Evolutionary conservation across 257 asterid genomes (phyloP), one percentile per base, ranked within the genome.

Genomic region (Mitragyna speciosa): DNA sequence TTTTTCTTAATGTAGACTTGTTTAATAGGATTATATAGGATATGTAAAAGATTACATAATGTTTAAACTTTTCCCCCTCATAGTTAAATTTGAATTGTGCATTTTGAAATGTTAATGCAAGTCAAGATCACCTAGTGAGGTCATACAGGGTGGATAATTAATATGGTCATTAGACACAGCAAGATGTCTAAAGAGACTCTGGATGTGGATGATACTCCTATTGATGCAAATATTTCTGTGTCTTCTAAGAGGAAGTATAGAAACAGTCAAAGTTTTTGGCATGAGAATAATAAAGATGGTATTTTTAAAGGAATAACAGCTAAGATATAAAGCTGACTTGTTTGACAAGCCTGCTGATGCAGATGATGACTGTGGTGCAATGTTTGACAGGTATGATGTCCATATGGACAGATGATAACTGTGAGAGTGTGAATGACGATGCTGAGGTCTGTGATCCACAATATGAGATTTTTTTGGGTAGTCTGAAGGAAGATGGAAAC

Each of bases 391-490:
- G 30, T 48, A 24, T 26, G 65, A 75, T 52, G 26, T 28, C 26
- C 5, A 19, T 4, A 12, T 28, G 28, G 71, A 65, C 28, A 16
- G 64, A 66, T 16, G 72, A 79, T 20, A 79, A 45, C 41, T 68
- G 33, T 48, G 59, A 28, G 71, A 51, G 76, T 28, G 81, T 75
- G 19, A 78, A 52, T 68, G 24, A 10, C 68, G 67, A 71, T 76
- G 73, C 54, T 24, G 59, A 16, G 65, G 82, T 65, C 36, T 6
- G 2, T 17, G 89, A 87, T 72, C 84, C 88, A 43, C 72, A 80
- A 0, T 78, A 81, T 64, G 56, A 28, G 66, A 52, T 74, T n/a
- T 77, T 84, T 61, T 74, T 80, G 79, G 70, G 49, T 36, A 59
- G 54, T 14, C 48, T 76, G 11, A 78, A 63, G 76, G 59, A 49